Conservation (phyloP, 768 basidiomycete species). For the Gymnopilus junonius region DNA sequence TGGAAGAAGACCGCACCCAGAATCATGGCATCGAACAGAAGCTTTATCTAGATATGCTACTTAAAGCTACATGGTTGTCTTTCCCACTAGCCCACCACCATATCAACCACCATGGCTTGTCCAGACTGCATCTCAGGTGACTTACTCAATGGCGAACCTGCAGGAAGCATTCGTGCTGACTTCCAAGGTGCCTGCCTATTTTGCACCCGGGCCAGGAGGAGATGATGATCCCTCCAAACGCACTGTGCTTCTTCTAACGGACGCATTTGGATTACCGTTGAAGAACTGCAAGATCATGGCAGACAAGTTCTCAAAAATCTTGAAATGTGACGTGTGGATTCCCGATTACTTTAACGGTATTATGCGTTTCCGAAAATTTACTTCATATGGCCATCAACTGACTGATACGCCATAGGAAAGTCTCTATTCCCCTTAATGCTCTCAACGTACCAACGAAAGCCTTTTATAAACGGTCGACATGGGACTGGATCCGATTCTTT, state of each 20-base stretch:
- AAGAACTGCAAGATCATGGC: constrained; percentile 61
- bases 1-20: no score
- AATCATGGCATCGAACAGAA: no score
- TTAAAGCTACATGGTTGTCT: no score
- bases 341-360: constrained; percentile 64
- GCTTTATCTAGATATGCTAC: no score
- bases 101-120: constrained; percentile 25
- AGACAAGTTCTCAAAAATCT: constrained; percentile 49
- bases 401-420: constrained; percentile 22
- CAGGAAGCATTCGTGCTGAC: constrained; percentile 40
- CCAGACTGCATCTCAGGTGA: constrained; percentile 45
- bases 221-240: constrained; percentile 29
- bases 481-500: constrained; percentile 32
- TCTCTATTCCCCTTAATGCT: constrained; percentile 32
- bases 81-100: neutral
- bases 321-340: constrained; percentile 65
- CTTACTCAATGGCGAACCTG: constrained; percentile 49
- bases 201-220: constrained; percentile 27
- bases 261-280: constrained; percentile 58
- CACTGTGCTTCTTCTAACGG: constrained; percentile 58
- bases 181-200: constrained; percentile 50
- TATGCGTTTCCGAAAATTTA: neutral
- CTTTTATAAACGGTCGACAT: constrained; percentile 34
- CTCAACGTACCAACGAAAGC: constrained; percentile 33
- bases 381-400: neutral